A percentile compares a stretch with the other conserved stretches of the same genome.
These are phyloP conservation scores for Phyllostachys edulis DNA, from an alignment of 176 grass and related monocot species.

Conservation along the genomic window DNA sequence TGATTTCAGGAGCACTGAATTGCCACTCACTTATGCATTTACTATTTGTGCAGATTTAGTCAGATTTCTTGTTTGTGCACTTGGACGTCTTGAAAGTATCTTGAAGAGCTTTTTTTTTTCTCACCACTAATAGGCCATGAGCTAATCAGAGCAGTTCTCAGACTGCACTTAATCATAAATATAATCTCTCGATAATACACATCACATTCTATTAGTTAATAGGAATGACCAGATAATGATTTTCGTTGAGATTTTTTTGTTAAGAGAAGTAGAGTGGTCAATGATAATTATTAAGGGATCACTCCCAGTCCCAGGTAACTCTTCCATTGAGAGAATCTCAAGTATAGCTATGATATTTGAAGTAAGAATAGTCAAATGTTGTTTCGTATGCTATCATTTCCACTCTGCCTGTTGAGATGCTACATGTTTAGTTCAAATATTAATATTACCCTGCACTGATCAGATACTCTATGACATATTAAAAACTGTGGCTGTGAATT, in stretches of 20 bases:
- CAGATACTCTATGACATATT: not conserved
- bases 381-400: not conserved
- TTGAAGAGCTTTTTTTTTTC: not conserved
- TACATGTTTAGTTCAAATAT: not conserved
- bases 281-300: not conserved
- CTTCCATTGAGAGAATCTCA: not conserved
- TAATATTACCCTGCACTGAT: conserved; percentile 1
- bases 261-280: not conserved
- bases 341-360: not conserved
- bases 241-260: not conserved
- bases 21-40: not conserved
- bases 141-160: not conserved
- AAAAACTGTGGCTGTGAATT: not conserved
- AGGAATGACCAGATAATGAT: not conserved
- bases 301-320: not conserved
- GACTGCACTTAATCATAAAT: not conserved
- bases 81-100: not conserved
- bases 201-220: not conserved
- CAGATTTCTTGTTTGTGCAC: not conserved
- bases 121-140: not conserved
- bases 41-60: not conserved
- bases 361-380: not conserved
- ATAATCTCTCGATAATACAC: not conserved
- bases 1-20: not conserved
- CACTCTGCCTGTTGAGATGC: not conserved